Base-by-base conservation (phyloP, 2,329 filamentous ascomycete species). In the Ceratocystis diversiconidia region DNA sequence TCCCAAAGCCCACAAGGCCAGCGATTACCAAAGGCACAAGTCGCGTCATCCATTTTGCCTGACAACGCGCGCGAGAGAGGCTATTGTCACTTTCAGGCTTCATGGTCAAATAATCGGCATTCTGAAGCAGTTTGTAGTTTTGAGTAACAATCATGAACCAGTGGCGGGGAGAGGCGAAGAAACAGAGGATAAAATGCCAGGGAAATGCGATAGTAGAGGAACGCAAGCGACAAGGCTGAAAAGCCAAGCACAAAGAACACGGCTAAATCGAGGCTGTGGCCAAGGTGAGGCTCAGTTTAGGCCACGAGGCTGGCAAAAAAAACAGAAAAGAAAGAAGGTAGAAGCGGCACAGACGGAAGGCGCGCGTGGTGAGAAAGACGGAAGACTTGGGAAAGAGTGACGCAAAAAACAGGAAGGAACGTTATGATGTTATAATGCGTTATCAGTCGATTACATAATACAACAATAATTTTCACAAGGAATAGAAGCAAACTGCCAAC, bases 11-110 rank as follows among this genome's bases (percentile, higher is more conserved):
- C 68, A 89, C 80, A 46, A 83, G 78, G 36, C 80, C 85, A 43
- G 85, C 74, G 50, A 95, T 81, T 62, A 92, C 73, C 48, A 85
- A 70, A 3, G 91, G 91, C 66, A 95, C 84, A 65, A 87, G 75
- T 67, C 86, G 80, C 63, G 85, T 83, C 61, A 82, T 79, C 74
- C 80, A 83, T 70, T 81, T 76, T 32, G 36, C 52, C 15, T 30
- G 52, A 61, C 52, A 62, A 30, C n/a, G 61, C 61, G 61, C 44
- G 5, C 28, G 41, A 17, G 61, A 62, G 79, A 76, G 69, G 78
- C 75, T 70, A 71, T 73, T 57, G 48, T 64, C 48, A 57, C 25
- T n/a, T 25, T 62, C 61, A 12, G 43, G 44, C 25, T 62, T 62
- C 17, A 50, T 46, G 43, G 36, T 62, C 22, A 19, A 43, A 41